phyloP scores from a whole-genome alignment of 139 green algal species.

The Deuterostichococcus epilithicus region DNA sequence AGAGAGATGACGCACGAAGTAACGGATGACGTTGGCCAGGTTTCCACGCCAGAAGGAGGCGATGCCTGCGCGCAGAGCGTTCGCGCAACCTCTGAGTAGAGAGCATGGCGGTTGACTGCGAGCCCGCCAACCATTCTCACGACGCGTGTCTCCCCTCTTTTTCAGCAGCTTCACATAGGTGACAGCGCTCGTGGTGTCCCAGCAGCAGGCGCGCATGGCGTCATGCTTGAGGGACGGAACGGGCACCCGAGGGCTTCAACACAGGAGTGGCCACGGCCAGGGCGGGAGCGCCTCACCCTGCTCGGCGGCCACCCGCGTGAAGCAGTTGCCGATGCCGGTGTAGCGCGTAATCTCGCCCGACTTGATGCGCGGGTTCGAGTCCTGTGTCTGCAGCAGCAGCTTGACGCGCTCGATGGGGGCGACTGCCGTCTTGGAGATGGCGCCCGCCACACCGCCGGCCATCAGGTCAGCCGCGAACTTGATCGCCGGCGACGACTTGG shows the following conservation, averaged over 20 bases:
- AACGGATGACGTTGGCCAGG: conserved; percentile 93
- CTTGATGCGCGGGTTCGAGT: conserved; percentile 77
- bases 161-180: no score
- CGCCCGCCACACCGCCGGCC: conserved; percentile 71
- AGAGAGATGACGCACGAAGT: no score
- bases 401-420: conserved; percentile 97
- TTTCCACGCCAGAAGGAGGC: conserved; percentile 97
- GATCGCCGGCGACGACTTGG: conserved; percentile 13
- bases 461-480: conserved; percentile 73
- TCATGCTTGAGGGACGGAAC: no score
- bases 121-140: no score
- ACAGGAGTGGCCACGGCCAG: no score
- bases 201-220: no score
- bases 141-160: no score
- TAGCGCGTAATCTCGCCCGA: conserved; percentile 67
- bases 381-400: conserved; percentile 92
- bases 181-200: no score
- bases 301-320: conserved; percentile 80
- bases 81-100: no score
- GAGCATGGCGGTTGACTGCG: no score
- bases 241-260: no score
- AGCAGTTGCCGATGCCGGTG: conserved; percentile 95
- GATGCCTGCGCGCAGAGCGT: conserved; percentile 55
- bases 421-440: conserved; percentile 91
- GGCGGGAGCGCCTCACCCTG: conserved; percentile 17